Evolutionary conservation across 768 basidiomycete genomes (phyloP).

Genomic region (Exidia glandulosa): DNA sequence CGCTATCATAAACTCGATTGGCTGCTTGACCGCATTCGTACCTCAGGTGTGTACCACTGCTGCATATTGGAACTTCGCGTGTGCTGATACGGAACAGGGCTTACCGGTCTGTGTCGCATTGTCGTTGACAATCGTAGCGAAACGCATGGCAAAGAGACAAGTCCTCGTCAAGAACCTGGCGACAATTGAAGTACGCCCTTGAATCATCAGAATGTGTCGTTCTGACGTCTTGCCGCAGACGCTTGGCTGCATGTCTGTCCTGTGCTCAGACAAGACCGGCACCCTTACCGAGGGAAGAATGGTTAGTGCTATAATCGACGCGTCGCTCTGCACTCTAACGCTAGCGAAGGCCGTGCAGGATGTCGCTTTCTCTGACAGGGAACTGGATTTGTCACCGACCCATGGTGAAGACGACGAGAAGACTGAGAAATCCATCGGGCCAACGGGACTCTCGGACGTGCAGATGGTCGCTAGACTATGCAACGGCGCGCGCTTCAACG

Average conservation of each 20-base stretch:
- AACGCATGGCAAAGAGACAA: slow-evolving; percentile 36
- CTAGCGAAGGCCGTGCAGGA: slow-evolving; percentile 26
- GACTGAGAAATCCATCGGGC: neutral
- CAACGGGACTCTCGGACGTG: slow-evolving; percentile 18
- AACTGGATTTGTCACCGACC: slow-evolving; percentile 8
- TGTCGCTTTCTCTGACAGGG: slow-evolving; percentile 25
- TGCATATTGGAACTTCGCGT: neutral
- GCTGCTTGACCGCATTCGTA: slow-evolving; percentile 30
- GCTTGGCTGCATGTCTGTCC: slow-evolving; percentile 39
- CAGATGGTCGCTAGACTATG: slow-evolving; percentile 41
- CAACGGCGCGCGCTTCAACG: slow-evolving; percentile 44
- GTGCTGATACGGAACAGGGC: slow-evolving; percentile 14
- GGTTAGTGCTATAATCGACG: slow-evolving; percentile 16
- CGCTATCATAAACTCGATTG: slow-evolving; percentile 28
- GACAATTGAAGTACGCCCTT: slow-evolving; percentile 39
- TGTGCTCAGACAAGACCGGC: slow-evolving; percentile 47
- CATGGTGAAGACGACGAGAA: neutral
- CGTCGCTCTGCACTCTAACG: neutral
- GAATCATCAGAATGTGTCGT: no score
- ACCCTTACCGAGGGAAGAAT: slow-evolving; percentile 40
- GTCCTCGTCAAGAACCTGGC: slow-evolving; percentile 41
- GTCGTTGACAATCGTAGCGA: slow-evolving; percentile 37
- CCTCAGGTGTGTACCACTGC: slow-evolving; percentile 21
- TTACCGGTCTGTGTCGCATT: slow-evolving; percentile 36
- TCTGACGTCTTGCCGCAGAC: no score